A percentile compares a stretch with the other conserved stretches of the same genome.
Evolutionary conservation across 805 yeast genomes (phyloP).

Genomic region (Zygosaccharomyces gambellarensis): DNA sequence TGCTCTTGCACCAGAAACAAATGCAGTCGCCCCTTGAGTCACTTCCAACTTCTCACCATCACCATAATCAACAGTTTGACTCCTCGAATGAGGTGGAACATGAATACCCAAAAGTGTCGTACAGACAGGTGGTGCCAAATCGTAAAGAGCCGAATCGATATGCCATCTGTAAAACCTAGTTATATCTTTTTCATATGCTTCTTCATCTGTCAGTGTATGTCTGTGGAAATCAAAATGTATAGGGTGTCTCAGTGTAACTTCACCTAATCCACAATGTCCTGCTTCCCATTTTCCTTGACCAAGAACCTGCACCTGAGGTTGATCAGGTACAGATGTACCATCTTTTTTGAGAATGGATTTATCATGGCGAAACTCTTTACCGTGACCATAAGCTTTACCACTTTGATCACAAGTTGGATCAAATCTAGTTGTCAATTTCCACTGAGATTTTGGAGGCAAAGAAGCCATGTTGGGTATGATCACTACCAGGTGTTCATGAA

Average conservation of each 20-base stretch:
- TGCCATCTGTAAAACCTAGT: slow-evolving; percentile 93
- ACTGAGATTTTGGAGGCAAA: slow-evolving; percentile 70
- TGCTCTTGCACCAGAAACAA: slow-evolving; percentile 79
- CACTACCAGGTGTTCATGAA: slow-evolving; percentile 63
- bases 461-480: slow-evolving; percentile 69
- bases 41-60: slow-evolving; percentile 61
- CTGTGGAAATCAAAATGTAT: slow-evolving; percentile 80
- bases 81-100: slow-evolving; percentile 66
- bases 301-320: slow-evolving; percentile 86
- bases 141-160: slow-evolving; percentile 85
- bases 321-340: slow-evolving; percentile 71
- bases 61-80: slow-evolving; percentile 61
- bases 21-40: slow-evolving; percentile 85
- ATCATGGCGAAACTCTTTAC: slow-evolving; percentile 64
- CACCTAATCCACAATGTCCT: slow-evolving; percentile 52
- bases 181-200: slow-evolving; percentile 52
- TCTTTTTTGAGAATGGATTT: slow-evolving; percentile 72
- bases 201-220: slow-evolving; percentile 54
- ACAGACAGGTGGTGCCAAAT: slow-evolving; percentile 77
- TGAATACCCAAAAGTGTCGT: slow-evolving; percentile 80
- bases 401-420: slow-evolving; percentile 57
- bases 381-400: slow-evolving; percentile 76
- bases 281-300: slow-evolving; percentile 74
- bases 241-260: slow-evolving; percentile 69
- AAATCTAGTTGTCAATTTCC: slow-evolving; percentile 66